phyloP scores from a whole-genome alignment of 2,329 filamentous ascomycete species.

The Sporothrix pseudoabietina region DNA sequence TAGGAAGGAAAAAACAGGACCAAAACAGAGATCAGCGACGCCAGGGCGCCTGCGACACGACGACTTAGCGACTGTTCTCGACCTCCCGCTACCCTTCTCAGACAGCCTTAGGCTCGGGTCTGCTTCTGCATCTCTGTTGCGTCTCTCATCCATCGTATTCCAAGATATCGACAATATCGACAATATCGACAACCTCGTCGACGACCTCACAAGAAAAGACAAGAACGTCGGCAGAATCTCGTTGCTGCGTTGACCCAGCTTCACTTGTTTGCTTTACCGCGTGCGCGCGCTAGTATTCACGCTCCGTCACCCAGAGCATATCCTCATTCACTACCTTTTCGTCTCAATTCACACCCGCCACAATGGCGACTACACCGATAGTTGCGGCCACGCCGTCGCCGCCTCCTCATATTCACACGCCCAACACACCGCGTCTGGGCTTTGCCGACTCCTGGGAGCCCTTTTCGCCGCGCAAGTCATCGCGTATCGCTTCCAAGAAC shows the following conservation, averaged over 20 bases:
- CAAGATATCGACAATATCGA: not conserved
- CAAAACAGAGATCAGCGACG: conserved; percentile 21
- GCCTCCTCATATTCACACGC: conserved; percentile 61
- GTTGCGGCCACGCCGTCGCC: conserved; percentile 62
- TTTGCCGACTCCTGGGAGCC: conserved; percentile 71
- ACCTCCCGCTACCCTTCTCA: not conserved
- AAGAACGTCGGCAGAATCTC: not conserved
- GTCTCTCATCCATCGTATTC: not conserved
- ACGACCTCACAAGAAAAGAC: not conserved
- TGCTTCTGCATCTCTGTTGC: not conserved
- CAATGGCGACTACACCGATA: conserved; percentile 43
- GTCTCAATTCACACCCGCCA: conserved; percentile 25
- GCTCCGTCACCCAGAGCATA: not conserved
- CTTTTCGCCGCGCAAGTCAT: conserved; percentile 70
- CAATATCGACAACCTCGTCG: not conserved
- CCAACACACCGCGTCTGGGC: conserved; percentile 68
- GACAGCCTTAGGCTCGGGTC: not conserved
- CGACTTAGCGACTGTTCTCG: not conserved
- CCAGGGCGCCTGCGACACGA: conserved; percentile 20
- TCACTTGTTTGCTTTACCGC: not conserved
- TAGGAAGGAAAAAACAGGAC: not conserved
- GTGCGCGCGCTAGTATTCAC: conserved; percentile 17
- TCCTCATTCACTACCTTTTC: not conserved
- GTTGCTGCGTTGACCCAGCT: conserved; percentile 5
- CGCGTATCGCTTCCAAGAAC: conserved; percentile 58